Conservation (phyloP, 805 yeast genomes). For the Candida ulmi region DNA sequence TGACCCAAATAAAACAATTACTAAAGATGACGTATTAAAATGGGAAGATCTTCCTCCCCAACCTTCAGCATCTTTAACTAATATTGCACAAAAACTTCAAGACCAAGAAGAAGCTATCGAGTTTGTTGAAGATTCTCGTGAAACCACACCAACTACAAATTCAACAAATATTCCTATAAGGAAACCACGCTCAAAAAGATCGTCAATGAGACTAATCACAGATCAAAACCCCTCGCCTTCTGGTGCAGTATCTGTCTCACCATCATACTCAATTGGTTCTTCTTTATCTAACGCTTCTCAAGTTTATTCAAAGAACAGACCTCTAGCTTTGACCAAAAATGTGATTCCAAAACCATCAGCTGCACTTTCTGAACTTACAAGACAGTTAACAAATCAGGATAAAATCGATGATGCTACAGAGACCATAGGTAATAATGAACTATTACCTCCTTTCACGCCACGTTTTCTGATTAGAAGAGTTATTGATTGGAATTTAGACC, state of each 20-base stretch:
- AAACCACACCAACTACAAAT: too few relatives aligned
- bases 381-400: slow-evolving; percentile 18
- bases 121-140: slow-evolving; percentile 11
- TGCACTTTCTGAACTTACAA: slow-evolving; percentile 19
- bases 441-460: slow-evolving; percentile 54
- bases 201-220: slow-evolving; percentile 20
- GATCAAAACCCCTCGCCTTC: slow-evolving; percentile 21
- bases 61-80: background rate
- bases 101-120: slow-evolving; percentile 17
- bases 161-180: slow-evolving; percentile 15
- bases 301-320: background rate
- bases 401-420: slow-evolving; percentile 2
- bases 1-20: slow-evolving; percentile 6
- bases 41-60: slow-evolving; percentile 12
- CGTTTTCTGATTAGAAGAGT: slow-evolving; percentile 43
- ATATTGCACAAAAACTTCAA: background rate
- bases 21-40: slow-evolving; percentile 15
- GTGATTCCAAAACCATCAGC: slow-evolving; percentile 9
- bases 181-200: slow-evolving; percentile 6
- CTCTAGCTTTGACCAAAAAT: slow-evolving; percentile 3
- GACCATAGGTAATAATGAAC: background rate
- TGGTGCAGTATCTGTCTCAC: slow-evolving; percentile 6
- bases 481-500: slow-evolving; percentile 46
- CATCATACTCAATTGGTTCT: slow-evolving; percentile 7
- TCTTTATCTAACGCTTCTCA: background rate